phyloP scores from a whole-genome alignment of 164 flowering plant genomes.

The Vitis amurensis region DNA sequence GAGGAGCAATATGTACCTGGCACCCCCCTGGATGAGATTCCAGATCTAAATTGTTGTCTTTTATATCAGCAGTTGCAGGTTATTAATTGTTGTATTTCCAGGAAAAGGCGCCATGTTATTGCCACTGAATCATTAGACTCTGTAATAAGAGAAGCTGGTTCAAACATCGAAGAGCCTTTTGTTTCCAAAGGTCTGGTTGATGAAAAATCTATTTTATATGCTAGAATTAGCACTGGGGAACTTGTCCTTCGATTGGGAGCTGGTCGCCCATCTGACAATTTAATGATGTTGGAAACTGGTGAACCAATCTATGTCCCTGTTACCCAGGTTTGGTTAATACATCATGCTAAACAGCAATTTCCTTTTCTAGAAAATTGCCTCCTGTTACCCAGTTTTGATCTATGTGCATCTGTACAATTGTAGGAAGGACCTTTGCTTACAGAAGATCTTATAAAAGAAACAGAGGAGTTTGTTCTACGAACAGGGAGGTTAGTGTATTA shows the following conservation, averaged over 20 bases:
- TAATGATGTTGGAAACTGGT: slow-evolving; percentile 88
- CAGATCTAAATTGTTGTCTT: slow-evolving; percentile 81
- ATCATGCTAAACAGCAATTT: background rate
- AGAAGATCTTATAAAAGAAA: slow-evolving; percentile 89
- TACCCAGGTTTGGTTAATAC: slow-evolving; percentile 64
- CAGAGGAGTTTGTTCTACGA: slow-evolving; percentile 93
- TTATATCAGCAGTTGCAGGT: slow-evolving; percentile 88
- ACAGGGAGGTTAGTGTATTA: slow-evolving; percentile 81
- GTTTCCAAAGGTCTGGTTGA: slow-evolving; percentile 22
- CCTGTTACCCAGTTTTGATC: slow-evolving; percentile 8
- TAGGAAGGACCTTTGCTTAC: slow-evolving; percentile 95
- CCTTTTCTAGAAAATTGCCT: background rate
- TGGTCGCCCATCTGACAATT: slow-evolving; percentile 45
- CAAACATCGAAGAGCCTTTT: slow-evolving; percentile 34
- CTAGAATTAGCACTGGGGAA: slow-evolving; percentile 65
- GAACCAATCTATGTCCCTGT: slow-evolving; percentile 82
- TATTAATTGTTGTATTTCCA: slow-evolving; percentile 86
- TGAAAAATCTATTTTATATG: slow-evolving; percentile 45
- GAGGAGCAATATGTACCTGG: slow-evolving; percentile 74
- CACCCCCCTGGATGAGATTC: slow-evolving; percentile 69
- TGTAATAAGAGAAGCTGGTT: slow-evolving; percentile 39
- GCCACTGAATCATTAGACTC: slow-evolving; percentile 71
- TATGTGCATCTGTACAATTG: slow-evolving; percentile 9
- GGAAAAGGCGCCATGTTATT: slow-evolving; percentile 63
- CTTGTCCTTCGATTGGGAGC: slow-evolving; percentile 82